phyloP scores from a whole-genome alignment of 2,329 filamentous ascomycete genomes.

The Clathrospora elynae region DNA sequence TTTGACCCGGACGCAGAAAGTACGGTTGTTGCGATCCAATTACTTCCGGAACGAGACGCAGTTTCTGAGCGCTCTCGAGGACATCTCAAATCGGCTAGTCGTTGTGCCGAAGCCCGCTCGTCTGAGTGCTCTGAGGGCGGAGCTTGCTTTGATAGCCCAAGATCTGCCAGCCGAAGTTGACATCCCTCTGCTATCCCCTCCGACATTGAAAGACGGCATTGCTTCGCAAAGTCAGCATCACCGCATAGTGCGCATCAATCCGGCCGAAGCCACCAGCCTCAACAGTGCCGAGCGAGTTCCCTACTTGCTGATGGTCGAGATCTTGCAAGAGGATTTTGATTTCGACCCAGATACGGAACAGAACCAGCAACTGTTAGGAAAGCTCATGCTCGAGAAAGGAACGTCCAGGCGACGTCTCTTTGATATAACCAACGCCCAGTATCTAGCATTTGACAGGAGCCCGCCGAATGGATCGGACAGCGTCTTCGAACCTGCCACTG shows the following conservation, averaged over 20 bases:
- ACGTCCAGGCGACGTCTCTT: conserved; percentile 58
- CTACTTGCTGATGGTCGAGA: conserved; percentile 83
- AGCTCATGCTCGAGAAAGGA: conserved; percentile 69
- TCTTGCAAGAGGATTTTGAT: conserved; percentile 79
- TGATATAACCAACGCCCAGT: conserved; percentile 66
- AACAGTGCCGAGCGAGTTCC: conserved; percentile 88
- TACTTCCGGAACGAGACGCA: conserved; percentile 83
- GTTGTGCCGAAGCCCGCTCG: conserved; percentile 80
- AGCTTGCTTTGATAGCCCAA: conserved; percentile 78
- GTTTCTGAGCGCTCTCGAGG: conserved; percentile 78
- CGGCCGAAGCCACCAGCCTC: conserved; percentile 80
- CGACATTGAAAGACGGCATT: conserved; percentile 72
- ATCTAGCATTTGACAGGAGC: conserved; percentile 52
- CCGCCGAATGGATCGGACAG: conserved; percentile 63
- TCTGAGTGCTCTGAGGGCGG: conserved; percentile 78
- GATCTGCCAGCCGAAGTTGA: conserved; percentile 84
- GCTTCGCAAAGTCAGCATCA: conserved; percentile 78
- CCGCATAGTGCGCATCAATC: conserved; percentile 80
- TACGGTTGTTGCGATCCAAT: conserved; percentile 75
- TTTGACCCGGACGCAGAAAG: conserved; percentile 68
- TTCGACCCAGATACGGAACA: conserved; percentile 77
- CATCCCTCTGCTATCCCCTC: conserved; percentile 80
- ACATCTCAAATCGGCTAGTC: conserved; percentile 83
- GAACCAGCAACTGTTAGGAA: conserved; percentile 70
- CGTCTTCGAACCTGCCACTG: conserved; percentile 80